phyloP scores from a whole-genome alignment of 2,329 filamentous ascomycete species.

The Hypomyces perniciosus region DNA sequence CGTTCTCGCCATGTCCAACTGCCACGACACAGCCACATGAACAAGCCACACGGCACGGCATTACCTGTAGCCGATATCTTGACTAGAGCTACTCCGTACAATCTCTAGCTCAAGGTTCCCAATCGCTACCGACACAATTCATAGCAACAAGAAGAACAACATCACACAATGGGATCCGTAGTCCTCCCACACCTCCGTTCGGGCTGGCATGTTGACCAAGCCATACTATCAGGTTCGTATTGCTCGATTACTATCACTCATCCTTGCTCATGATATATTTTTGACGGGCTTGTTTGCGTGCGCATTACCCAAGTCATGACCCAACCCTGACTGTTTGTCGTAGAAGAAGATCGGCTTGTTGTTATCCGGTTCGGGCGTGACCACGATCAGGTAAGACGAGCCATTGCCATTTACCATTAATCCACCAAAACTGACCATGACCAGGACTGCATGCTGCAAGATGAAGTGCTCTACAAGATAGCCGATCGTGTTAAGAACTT shows the following conservation, averaged over 20 bases:
- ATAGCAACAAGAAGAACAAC: background rate
- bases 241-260: constrained; percentile 24
- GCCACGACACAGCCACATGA: background rate
- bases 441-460: constrained; percentile 63
- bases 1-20: too few species aligned
- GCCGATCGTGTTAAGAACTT: constrained; percentile 93
- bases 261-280: background rate
- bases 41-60: constrained; percentile 9
- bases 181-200: constrained; percentile 85
- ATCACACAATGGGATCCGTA: constrained; percentile 62
- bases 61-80: constrained; percentile 3
- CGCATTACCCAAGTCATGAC: background rate
- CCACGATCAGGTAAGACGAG: constrained; percentile 51
- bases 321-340: constrained; percentile 22
- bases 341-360: constrained; percentile 85
- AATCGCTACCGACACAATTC: background rate
- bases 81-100: background rate
- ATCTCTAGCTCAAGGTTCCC: background rate
- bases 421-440: constrained; percentile 55
- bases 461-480: constrained; percentile 92
- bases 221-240: constrained; percentile 49
- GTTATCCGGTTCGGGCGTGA: constrained; percentile 92
- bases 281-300: background rate
- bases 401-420: background rate
- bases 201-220: constrained; percentile 98